Evolutionary conservation across 257 asterid genomes (phyloP), one percentile per base, ranked within the genome.

Genomic region (Solanum lycopersicoides): DNA sequence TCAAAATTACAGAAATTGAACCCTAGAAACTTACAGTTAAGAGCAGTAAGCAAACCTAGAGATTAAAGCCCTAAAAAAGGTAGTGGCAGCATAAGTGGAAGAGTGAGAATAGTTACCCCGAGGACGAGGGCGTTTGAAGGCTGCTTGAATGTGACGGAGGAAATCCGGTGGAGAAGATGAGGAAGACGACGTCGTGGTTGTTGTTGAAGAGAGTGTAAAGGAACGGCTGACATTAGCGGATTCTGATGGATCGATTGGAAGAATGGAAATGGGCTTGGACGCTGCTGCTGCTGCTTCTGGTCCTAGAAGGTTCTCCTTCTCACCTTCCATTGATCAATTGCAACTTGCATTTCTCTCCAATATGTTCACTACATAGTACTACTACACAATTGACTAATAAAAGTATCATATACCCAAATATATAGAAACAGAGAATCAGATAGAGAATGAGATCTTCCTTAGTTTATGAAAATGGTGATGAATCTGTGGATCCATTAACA

Each of bases 51-150:
- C 7, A 23, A 63, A 39, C 23, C 50, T 1, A 69, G 16, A n/a
- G 65, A 39, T 50, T 69, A 25, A 69, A 83, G 30, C 9, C 65
- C 72, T 35, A 50, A 73, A 20, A 28, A 69, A 6, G 9, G 21
- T 41, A 71, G 39, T 7, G 56, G 14, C 8, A 28, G 44, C 41
- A 45, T 41, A 56, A 68, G 9, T 12, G 25, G 11, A 21, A 71
- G 0, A 30, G 20, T 23, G 21, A 41, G n/a, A 80, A 47, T 80
- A 16, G 18, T 32, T 93, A 95, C 99, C 98, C 66, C 88, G 86
- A 28, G 98, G 93, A 41, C 98, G 95, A 90, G 91, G 97, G 68
- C 99, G 97, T 91, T 96, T 97, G 90, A 91, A 92, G 89, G 97
- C 94, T 34, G 99, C 99, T 87, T 92, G 95, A 37, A 93, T 76